Conservation (phyloP, 805 yeast species). For the Kuraishia piskuri region DNA sequence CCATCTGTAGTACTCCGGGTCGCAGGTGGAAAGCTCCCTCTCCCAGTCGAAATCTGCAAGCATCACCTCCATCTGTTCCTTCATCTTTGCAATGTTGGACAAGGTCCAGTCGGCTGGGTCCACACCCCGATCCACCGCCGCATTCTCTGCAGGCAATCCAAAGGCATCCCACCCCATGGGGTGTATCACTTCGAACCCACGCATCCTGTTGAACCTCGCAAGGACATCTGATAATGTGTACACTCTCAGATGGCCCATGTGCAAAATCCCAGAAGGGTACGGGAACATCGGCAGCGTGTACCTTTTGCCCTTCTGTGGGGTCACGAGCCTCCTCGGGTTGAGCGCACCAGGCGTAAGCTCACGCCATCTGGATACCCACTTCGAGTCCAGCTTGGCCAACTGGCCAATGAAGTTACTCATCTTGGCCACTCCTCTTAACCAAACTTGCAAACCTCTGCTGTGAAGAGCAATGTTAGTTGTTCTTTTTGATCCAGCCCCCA, state of each 20-base stretch:
- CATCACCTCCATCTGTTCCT: slow-evolving; percentile 70
- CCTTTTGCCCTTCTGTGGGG: slow-evolving; percentile 20
- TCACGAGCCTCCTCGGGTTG: slow-evolving; percentile 19
- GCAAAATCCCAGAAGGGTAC: slow-evolving; percentile 89
- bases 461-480: background rate
- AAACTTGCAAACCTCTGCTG: background rate
- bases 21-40: slow-evolving; percentile 77
- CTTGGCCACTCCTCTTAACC: background rate
- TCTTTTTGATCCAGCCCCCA: too few species aligned
- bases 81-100: slow-evolving; percentile 77
- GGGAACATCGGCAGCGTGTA: slow-evolving; percentile 89
- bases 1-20: slow-evolving; percentile 84
- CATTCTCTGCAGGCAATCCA: slow-evolving; percentile 97
- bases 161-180: slow-evolving; percentile 99
- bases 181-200: slow-evolving; percentile 74
- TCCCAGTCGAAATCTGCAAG: slow-evolving; percentile 91
- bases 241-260: slow-evolving; percentile 91
- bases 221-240: slow-evolving; percentile 85
- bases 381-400: slow-evolving; percentile 31
- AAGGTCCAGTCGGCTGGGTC: slow-evolving; percentile 82
- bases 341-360: slow-evolving; percentile 13
- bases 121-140: slow-evolving; percentile 80
- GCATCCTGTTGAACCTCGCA: slow-evolving; percentile 67
- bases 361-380: slow-evolving; percentile 46
- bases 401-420: slow-evolving; percentile 7